phyloP scores from a whole-genome alignment of 805 yeast species.

The Candida stauntonica region DNA sequence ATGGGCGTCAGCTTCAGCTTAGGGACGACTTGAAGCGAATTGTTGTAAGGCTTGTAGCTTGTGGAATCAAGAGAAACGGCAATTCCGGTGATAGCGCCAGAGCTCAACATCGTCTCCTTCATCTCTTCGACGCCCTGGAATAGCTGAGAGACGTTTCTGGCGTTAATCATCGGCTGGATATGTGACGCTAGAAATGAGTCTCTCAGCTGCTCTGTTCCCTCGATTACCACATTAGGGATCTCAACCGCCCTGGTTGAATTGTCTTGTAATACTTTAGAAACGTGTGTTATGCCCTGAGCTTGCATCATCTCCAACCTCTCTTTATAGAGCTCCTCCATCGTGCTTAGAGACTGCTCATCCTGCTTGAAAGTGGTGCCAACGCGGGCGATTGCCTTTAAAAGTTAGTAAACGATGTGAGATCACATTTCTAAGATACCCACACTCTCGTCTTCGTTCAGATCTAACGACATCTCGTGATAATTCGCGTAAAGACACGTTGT shows the following conservation, averaged over 20 bases:
- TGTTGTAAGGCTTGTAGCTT: not conserved
- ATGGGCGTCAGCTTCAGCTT: conserved; percentile 41
- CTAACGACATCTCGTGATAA: conserved; percentile 1
- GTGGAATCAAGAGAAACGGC: conserved; percentile 29
- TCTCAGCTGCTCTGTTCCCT: conserved; percentile 45
- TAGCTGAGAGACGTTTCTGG: conserved; percentile 39
- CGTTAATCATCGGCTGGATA: conserved; percentile 40
- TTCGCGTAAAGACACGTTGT: too few relatives aligned
- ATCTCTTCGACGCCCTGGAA: conserved; percentile 40
- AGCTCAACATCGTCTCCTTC: conserved; percentile 39
- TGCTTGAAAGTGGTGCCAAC: conserved; percentile 22
- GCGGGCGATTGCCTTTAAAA: conserved; percentile 20
- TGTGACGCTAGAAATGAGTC: conserved; percentile 42
- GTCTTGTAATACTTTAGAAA: conserved; percentile 27
- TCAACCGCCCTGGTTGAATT: conserved; percentile 39
- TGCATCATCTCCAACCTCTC: conserved; percentile 27
- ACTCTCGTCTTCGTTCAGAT: conserved; percentile 9
- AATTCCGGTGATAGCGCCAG: conserved; percentile 41
- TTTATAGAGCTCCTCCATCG: conserved; percentile 24
- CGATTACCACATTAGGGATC: conserved; percentile 41
- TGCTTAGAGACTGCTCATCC: too few relatives aligned
- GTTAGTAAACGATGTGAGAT: not conserved
- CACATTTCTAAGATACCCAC: not conserved
- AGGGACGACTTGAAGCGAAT: conserved; percentile 28
- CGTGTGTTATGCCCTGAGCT: conserved; percentile 25